phyloP scores from a whole-genome alignment of 2,329 filamentous ascomycete genomes.

The Xylariomycetidae sp. region DNA sequence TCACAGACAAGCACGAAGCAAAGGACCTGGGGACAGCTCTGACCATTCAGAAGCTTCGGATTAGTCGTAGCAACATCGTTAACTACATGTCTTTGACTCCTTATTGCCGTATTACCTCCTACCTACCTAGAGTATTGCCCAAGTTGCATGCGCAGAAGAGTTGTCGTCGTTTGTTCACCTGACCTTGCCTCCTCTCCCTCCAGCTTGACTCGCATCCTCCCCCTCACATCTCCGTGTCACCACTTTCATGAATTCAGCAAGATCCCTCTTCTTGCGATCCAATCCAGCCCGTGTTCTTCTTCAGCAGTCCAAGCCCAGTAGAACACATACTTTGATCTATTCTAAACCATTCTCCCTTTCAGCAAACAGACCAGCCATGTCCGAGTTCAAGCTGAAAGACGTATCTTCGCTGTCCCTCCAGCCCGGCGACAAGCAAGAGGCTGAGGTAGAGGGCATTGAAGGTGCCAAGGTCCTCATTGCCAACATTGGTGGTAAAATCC shows the following conservation, averaged over 20 bases:
- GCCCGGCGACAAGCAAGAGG: slow-evolving; percentile 80
- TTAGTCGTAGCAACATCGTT: too few species aligned
- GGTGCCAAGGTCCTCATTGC: slow-evolving; percentile 81
- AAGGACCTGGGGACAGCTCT: too few species aligned
- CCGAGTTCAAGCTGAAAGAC: slow-evolving; percentile 69
- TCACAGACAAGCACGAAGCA: slow-evolving; percentile 17
- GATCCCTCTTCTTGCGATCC: slow-evolving; percentile 8
- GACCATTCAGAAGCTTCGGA: slow-evolving; percentile 22
- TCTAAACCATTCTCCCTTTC: slow-evolving; percentile 13
- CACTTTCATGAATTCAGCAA: slow-evolving; percentile 24
- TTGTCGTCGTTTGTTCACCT: slow-evolving; percentile 2
- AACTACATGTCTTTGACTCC: too few species aligned
- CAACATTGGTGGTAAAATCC: slow-evolving; percentile 69
- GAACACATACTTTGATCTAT: slow-evolving; percentile 3
- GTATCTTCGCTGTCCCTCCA: slow-evolving; percentile 69
- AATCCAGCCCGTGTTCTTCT: slow-evolving; percentile 9
- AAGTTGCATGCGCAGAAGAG: too few species aligned
- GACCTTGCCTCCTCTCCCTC: not conserved
- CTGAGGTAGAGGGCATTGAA: slow-evolving; percentile 84
- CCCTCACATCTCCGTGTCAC: too few species aligned
- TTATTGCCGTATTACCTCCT: too few species aligned
- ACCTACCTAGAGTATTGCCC: too few species aligned
- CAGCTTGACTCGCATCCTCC: slow-evolving; percentile 2
- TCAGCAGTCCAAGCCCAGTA: slow-evolving; percentile 4
- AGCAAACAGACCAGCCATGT: slow-evolving; percentile 36